Evolutionary conservation across 225 moss, liverwort and hornwort species (phyloP).

Genomic region (Pseudisothecium myosuroides): DNA sequence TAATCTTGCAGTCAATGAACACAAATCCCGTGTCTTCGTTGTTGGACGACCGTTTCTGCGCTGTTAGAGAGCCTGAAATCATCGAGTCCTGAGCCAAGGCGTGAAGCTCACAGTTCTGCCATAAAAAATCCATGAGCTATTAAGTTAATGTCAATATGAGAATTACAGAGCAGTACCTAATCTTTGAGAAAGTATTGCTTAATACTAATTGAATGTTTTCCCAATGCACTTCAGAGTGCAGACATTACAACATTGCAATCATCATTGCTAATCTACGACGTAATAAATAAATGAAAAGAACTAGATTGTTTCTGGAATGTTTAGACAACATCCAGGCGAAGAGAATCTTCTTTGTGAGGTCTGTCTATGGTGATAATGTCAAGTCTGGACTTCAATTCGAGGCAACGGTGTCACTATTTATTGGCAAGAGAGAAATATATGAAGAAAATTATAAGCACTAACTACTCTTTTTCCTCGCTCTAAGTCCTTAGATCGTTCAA

Average conservation of each 20-base stretch:
- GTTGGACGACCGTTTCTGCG: slow-evolving; percentile 62
- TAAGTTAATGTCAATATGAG: not conserved
- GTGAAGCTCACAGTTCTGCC: slow-evolving; percentile 61
- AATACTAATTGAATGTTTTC: not conserved
- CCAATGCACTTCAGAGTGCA: not conserved
- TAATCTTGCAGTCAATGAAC: slow-evolving; percentile 65
- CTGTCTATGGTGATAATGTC: not conserved
- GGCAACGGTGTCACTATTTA: not conserved
- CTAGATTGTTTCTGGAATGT: not conserved
- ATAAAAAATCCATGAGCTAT: not conserved
- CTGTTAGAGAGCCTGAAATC: slow-evolving; percentile 71
- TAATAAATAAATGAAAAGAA: not conserved
- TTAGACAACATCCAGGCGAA: not conserved
- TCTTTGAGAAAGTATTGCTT: not conserved
- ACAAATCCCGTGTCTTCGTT: slow-evolving; percentile 62
- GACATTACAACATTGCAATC: not conserved
- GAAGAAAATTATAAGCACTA: not conserved
- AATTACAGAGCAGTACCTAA: no score
- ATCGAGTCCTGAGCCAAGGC: slow-evolving; percentile 31
- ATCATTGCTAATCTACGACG: not conserved
- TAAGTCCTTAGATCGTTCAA: not conserved
- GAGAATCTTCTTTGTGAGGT: not conserved
- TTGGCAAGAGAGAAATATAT: not conserved
- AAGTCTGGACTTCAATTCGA: not conserved
- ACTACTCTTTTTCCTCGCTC: not conserved